Base-by-base conservation (phyloP, 805 yeast species). In the Clavispora fructus region DNA sequence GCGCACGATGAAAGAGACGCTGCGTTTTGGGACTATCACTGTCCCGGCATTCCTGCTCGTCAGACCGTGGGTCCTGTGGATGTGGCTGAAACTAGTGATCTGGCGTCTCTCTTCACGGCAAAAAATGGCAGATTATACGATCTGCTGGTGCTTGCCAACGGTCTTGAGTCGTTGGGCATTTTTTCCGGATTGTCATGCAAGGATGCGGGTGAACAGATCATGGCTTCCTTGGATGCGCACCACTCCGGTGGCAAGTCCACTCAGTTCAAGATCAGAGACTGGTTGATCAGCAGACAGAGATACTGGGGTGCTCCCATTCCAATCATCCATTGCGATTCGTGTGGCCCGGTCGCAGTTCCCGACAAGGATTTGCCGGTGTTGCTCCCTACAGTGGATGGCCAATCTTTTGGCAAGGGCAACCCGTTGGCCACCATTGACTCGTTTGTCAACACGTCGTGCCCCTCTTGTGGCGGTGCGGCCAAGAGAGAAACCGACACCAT, bases 261-360 rank as follows among this genome's bases (percentile, higher is more conserved):
- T 0, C 82, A 82, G 52, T 84, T 74, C 57, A 78, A 83, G 53
- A 68, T 94, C 27, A 76, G 97, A 54, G 99, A 94, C 61, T 94
- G 99, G 99, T 75, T 94, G 26, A 85, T 94, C 40, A 85, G 95
- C 58, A 79, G 99, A 60, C 99, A 94, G 64, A 71, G 99, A 49
- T 92, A 86, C 64, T 94, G 99, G 99, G 99, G 99, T 25, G 94
- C 97, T 0, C 99, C 99, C 2, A 94, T 94, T 45, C 99, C 99
- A 6, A 89, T 94, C 16, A 75, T 94, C 26, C 94, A 94, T 59
- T 94, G 99, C 68, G 76, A 74, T 7, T 52, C 64, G 2, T 94
- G 99, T 73, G 99, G 99, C 1, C 68, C 83, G 0, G 97, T 92
- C 1, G 87, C 98, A 0, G 98, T 94, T 16, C 97, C 97, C 0